Base-by-base conservation (phyloP, 306 rosid species). In the Glycine latifolia region DNA sequence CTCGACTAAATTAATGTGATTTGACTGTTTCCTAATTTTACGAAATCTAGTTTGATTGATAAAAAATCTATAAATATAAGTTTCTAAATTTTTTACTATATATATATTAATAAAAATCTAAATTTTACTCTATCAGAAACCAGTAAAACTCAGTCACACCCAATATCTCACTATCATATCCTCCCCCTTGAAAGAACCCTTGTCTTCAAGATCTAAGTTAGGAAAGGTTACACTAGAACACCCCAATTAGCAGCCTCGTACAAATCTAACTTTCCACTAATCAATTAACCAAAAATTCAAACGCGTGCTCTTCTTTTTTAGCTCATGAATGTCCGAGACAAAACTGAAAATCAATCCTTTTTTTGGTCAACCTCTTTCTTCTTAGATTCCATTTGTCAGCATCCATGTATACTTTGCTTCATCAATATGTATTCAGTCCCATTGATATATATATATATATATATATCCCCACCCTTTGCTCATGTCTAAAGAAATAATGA, bases 371-470 rank as follows among this genome's bases (percentile, higher is more conserved):
- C 68, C 44, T 7, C 7, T 43, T n/a, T 4, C 8, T 67, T 67
- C 72, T 0, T 43, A n/a, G 53, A 66, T 66, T 66, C 71, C 71
- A 39, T n/a, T 67, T 67, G 72, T 67, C 72, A 41, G 49, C 52
- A 3, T 39, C 50, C 72, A 43, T 43, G 4, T 67, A 67, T 13
- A 43, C 72, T 43, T 43, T n/a, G 8, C 33, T 63, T 48, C 70
- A 63, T 31, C 46, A 62, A 62, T 26, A 26, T 61, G 8, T 33
- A 62, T 26, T 1, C 15, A 62, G 31, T 26, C 31, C 31, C 31
- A 66, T 41, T 43, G 8, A 43, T 43, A 4, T 39, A 4, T 43
- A 15, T n/a, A n/a, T n/a, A n/a, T n/a, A 43, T 43, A 4, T 39
- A 4, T 26, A 26, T 26, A 26, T 39, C 53, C 72, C 72, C 72